Percentiles rank a stretch among this genome's conserved stretches.
Conservation (phyloP, 371 early-diverging fungal genomes). For the Rhizomucor miehei region DNA sequence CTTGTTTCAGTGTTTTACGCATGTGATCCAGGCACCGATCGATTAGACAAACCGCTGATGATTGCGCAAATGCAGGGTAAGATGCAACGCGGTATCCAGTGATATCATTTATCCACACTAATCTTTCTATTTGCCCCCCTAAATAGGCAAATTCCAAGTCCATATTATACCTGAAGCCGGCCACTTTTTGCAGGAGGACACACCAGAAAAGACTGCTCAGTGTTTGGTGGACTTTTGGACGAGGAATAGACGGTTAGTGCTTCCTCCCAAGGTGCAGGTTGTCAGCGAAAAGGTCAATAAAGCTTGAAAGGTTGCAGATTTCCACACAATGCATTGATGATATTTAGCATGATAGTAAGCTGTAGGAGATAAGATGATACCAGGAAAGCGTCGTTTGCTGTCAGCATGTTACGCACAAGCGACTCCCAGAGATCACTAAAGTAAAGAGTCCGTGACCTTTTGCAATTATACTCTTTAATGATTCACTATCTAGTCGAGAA, state of each 20-base stretch:
- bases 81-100: neutral
- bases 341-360: too few species aligned
- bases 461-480: too few species aligned
- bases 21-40: constrained; percentile 66
- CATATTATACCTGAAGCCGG: constrained; percentile 80
- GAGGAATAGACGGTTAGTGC: constrained; percentile 71
- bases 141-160: constrained; percentile 80
- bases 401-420: too few species aligned
- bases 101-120: neutral
- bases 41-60: constrained; percentile 86
- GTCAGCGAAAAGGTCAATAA: too few species aligned
- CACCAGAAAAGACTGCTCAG: constrained; percentile 69
- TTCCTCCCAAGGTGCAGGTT: constrained; percentile 50
- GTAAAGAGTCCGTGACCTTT: too few species aligned
- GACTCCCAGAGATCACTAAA: too few species aligned
- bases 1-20: neutral
- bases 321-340: too few species aligned
- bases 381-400: too few species aligned
- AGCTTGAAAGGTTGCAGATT: too few species aligned
- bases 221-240: constrained; percentile 77
- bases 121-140: neutral
- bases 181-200: constrained; percentile 91
- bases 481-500: too few species aligned
- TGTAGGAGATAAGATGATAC: too few species aligned
- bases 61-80: constrained; percentile 97